Conservation (phyloP, 2,329 filamentous ascomycete species). For the Colletotrichum kahawae region DNA sequence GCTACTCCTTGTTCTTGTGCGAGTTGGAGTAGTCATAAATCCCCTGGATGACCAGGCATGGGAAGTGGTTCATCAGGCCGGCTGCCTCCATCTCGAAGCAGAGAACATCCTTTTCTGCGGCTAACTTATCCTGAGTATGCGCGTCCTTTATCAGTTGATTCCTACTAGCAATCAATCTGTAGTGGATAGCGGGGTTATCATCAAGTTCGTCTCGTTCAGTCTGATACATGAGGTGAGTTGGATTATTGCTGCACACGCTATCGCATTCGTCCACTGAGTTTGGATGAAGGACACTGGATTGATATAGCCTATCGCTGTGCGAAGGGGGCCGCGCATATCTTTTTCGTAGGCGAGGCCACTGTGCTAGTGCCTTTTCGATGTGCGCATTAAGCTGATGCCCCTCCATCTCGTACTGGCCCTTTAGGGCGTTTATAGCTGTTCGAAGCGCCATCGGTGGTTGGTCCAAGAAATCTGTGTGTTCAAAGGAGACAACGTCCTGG, state of each 20-base stretch:
- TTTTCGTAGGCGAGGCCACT: not conserved
- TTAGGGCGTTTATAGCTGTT: constrained; percentile 1
- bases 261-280: no score
- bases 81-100: constrained; percentile 37
- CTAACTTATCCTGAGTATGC: constrained; percentile 28
- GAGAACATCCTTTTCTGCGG: not conserved
- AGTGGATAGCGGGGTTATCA: constrained; percentile 21
- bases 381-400: constrained; percentile 5
- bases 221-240: not conserved
- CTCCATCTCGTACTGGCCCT: not conserved
- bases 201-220: not conserved
- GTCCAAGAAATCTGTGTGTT: constrained; percentile 8
- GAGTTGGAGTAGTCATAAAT: constrained; percentile 47
- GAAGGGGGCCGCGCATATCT: not conserved
- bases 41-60: constrained; percentile 40
- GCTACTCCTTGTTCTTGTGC: constrained; percentile 42
- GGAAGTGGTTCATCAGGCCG: constrained; percentile 30
- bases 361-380: constrained; percentile 8
- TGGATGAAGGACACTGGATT: no score
- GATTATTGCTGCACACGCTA: constrained; percentile 1
- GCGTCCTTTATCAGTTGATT: constrained; percentile 42
- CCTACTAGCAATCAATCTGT: constrained; percentile 32
- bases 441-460: constrained; percentile 18
- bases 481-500: not conserved
- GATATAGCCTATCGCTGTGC: no score